Evolutionary conservation across 1,139 yeast genomes (phyloP).

Genomic region (Martiniozyma asiatica): DNA sequence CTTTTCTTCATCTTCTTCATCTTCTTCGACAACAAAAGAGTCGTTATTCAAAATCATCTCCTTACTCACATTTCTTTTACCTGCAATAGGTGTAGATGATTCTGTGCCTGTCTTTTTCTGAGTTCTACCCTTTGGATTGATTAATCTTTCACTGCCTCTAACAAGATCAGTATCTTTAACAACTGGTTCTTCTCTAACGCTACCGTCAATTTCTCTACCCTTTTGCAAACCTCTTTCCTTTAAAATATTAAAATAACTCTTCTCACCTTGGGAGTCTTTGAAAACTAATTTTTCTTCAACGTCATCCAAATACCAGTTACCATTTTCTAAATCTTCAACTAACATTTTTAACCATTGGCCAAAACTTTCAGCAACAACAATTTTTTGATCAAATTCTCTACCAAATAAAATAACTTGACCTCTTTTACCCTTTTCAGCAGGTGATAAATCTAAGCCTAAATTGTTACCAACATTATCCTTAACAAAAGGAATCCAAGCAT

Average conservation of each 20-base stretch:
- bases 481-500: conserved; percentile 49
- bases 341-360: conserved; percentile 40
- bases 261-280: conserved; percentile 37
- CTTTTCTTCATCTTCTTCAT: conserved; percentile 8
- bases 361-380: conserved; percentile 45
- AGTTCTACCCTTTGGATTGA: neutral
- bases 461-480: conserved; percentile 51
- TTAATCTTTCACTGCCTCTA: conserved; percentile 1
- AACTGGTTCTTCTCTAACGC: conserved; percentile 6
- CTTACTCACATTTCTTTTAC: conserved; percentile 5
- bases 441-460: conserved; percentile 50
- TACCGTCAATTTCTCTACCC: conserved; percentile 18
- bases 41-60: conserved; percentile 13
- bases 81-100: conserved; percentile 6
- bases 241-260: conserved; percentile 40
- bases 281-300: conserved; percentile 37
- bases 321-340: conserved; percentile 41
- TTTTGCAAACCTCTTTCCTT: conserved; percentile 40
- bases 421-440: conserved; percentile 48
- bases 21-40: conserved; percentile 19
- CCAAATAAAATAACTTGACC: conserved; percentile 57
- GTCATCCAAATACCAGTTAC: conserved; percentile 41
- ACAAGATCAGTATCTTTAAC: conserved; percentile 9
- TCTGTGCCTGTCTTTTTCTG: conserved; percentile 1
- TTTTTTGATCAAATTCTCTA: conserved; percentile 50